Base-by-base conservation (phyloP, 306 rosid species). In the Acacia confusa region DNA sequence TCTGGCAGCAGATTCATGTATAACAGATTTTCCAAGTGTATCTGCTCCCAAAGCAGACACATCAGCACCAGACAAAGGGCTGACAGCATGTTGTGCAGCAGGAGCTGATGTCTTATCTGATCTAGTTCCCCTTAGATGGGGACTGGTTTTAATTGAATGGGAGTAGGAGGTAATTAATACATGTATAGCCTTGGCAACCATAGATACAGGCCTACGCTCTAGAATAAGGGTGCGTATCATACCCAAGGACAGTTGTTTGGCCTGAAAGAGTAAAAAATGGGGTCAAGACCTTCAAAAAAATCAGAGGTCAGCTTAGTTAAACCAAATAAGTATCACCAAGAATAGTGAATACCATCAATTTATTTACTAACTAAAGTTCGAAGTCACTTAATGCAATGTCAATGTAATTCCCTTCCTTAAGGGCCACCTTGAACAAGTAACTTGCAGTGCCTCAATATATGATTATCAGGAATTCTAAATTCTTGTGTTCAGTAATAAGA, bases 181-280 rank as follows among this genome's bases (percentile, higher is more conserved):
- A 76, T 93, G 91, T 86, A 95, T 84, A 45, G 96, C 97, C 89
- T 83, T 88, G 81, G 99, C 78, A 87, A 93, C 93, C 79, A 88
- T 77, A 34, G 93, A 48, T 64, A 95, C 87, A 70, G 99, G 94
- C 78, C 94, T 89, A 76, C 85, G 94, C 82, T 92, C 99, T 45
- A 95, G 91, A 87, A 95, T 88, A 64, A 87, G 92, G 53, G 93
- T 93, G 30, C 90, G 85, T 71, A 86, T 78, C 64, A 93, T 86
- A 65, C 91, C 92, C 91, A 93, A 83, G 88, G 91, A 93, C 90
- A 95, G 87, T 78, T 92, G 94, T 79, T 95, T 95, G 78, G 96
- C 98, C 99, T 95, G 96, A 83, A 88, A 78, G 74, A 76, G 73
- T 22, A 81, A 70, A 27, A 84, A 82, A 72, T 28, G 57, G 76